A percentile compares a stretch with the other conserved stretches of the same genome.
Conservation (phyloP, 1,139 yeast genomes). For the Saccharomyces pastorianus region DNA sequence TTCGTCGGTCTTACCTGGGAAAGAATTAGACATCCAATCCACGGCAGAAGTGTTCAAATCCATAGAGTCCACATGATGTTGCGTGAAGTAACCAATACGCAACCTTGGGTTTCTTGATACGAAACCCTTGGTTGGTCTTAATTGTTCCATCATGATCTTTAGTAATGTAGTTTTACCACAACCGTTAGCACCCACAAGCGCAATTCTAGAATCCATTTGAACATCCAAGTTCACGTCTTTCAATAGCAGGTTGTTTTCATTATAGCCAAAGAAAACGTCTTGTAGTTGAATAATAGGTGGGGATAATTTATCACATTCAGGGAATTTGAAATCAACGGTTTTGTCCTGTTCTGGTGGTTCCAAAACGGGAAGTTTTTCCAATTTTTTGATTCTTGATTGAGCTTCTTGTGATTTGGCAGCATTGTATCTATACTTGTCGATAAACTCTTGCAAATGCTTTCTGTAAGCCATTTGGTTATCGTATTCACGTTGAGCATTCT, state of each 20-base stretch:
- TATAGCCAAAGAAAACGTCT: slow-evolving; percentile 80
- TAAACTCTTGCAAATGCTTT: slow-evolving; percentile 84
- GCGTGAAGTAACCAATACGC: slow-evolving; percentile 97
- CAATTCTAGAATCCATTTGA: slow-evolving; percentile 89
- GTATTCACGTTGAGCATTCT: slow-evolving; percentile 87
- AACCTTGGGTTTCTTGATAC: slow-evolving; percentile 76
- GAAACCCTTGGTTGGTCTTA: slow-evolving; percentile 64
- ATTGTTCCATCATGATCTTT: slow-evolving; percentile 72
- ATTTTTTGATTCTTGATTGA: slow-evolving; percentile 90
- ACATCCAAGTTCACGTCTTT: slow-evolving; percentile 80
- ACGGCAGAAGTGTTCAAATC: slow-evolving; percentile 80
- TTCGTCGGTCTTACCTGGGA: slow-evolving; percentile 92
- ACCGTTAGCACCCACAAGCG: slow-evolving; percentile 97
- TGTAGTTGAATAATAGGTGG: slow-evolving; percentile 94
- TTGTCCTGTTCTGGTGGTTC: slow-evolving; percentile 37
- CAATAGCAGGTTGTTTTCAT: slow-evolving; percentile 51
- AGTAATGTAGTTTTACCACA: slow-evolving; percentile 95
- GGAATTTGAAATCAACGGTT: slow-evolving; percentile 77
- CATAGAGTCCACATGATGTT: slow-evolving; percentile 98
- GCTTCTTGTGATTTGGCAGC: slow-evolving; percentile 98
- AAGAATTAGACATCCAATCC: slow-evolving; percentile 83
- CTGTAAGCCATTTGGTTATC: slow-evolving; percentile 96
- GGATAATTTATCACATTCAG: slow-evolving; percentile 86
- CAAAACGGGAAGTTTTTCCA: slow-evolving; percentile 84
- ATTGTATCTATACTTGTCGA: slow-evolving; percentile 92